phyloP scores from a whole-genome alignment of 2,329 filamentous ascomycete genomes.

The Trichoderma sp. region DNA sequence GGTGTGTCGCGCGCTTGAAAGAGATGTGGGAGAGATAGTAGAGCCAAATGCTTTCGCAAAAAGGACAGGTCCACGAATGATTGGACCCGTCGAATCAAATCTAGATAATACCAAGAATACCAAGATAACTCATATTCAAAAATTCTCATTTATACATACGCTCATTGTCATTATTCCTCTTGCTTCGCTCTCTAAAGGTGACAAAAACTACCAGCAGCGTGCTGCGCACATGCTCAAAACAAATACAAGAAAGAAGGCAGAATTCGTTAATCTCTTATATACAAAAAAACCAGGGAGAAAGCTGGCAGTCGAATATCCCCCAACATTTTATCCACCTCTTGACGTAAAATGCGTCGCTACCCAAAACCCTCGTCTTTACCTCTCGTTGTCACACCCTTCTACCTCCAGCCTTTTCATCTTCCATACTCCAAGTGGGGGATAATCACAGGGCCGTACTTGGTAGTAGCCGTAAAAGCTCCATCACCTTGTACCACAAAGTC shows the following conservation, averaged over 20 bases:
- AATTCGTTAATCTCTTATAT: neutral
- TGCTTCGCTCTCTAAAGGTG: neutral
- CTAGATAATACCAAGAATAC: slow-evolving; percentile 13
- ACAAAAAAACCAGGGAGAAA: neutral
- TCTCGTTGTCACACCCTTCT: neutral
- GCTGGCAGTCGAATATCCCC: neutral
- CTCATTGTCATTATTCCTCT: neutral
- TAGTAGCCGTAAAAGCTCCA: slow-evolving; percentile 72
- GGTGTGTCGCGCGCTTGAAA: neutral
- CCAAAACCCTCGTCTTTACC: neutral
- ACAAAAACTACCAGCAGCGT: neutral
- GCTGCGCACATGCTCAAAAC: neutral
- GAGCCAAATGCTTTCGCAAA: neutral
- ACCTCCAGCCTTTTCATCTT: slow-evolving; percentile 22
- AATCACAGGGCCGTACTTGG: slow-evolving; percentile 96
- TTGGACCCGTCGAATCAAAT: neutral
- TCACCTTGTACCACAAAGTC: slow-evolving; percentile 98
- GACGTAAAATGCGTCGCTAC: neutral
- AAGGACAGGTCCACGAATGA: neutral
- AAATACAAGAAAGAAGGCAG: neutral
- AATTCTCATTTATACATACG: neutral
- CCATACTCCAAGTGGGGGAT: slow-evolving; percentile 82
- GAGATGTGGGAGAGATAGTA: neutral
- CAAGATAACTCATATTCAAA: neutral
- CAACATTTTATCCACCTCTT: neutral